Evolutionary conservation across 2,329 filamentous ascomycete genomes (phyloP), one percentile per base, ranked within the genome.

Genomic region (Nemania abortiva): DNA sequence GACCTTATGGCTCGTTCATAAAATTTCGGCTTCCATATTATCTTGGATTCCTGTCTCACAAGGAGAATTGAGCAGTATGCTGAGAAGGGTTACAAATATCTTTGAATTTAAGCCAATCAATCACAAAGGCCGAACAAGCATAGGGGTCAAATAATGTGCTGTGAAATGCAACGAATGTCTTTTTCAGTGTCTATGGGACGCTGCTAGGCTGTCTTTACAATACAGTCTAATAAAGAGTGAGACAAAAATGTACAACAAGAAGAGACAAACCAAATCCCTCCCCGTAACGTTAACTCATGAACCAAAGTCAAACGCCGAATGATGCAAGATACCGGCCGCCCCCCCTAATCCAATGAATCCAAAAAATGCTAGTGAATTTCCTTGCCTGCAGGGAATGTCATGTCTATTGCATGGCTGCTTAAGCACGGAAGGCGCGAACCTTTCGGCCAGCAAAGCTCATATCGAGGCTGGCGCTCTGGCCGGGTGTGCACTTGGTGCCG

Each of bases 401-500:
- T 42, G n/a, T 20, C 18, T 18, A n/a, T 47, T 37, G 34, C 6
- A 9, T 9, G 7, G 34, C 34, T 61, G 15, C 18, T 53, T 79
- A 79, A 11, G 74, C 74, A 27, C 72, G 72, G 76, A 77, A 76
- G 20, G 70, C 63, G 39, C 75, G 74, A 11, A 72, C 70, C 0
- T 62, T 54, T 4, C 77, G 71, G 62, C 67, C 60, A 13, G 74
- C 75, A 18, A 72, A 74, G 9, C 75, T 60, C 73, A 87, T 81
- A 22, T 76, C 78, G 34, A 88, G 77, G 0, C 77, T 70, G 6
- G 77, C 72, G 1, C 80, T 78, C 66, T 85, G 77, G 0, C 87
- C 87, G 0, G 74, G 61, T 1, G 75, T 74, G 76, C 87, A 89
- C 0, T 66, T 73, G 0, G 84, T 85, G 0, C 87, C 87, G 0